These are phyloP conservation scores for Globisporangium nodosum DNA, from an alignment of 352 stramenopile genomes.

Conservation along the genomic window DNA sequence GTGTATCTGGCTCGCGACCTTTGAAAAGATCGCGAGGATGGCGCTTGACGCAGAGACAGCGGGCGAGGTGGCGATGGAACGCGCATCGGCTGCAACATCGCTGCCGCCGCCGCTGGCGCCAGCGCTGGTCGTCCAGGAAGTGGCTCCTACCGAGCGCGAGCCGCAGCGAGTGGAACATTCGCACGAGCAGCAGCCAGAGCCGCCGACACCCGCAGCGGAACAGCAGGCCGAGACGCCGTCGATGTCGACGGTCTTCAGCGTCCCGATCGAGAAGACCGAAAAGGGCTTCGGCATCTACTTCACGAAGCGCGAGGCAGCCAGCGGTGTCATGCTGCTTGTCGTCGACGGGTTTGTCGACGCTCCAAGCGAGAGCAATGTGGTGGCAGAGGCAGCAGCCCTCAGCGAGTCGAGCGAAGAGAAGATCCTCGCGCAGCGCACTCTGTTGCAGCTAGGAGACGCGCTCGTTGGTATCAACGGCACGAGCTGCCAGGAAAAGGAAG, in stretches of 20 bases:
- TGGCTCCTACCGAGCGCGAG: background rate
- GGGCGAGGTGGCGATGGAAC: no score
- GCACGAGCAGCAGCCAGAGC: background rate
- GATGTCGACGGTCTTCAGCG: constrained; percentile 7
- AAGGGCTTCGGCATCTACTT: constrained; percentile 41
- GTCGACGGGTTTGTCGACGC: constrained; percentile 37
- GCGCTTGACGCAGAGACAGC: no score
- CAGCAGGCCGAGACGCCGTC: background rate
- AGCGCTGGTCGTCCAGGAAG: background rate
- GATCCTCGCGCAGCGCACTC: constrained; percentile 2
- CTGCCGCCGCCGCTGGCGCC: no score
- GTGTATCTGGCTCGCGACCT: no score
- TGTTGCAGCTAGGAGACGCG: constrained; percentile 29
- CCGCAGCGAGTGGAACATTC: background rate
- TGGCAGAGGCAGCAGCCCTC: background rate
- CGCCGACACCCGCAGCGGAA: background rate
- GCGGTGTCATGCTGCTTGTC: constrained; percentile 10
- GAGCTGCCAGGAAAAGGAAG: constrained; percentile 18
- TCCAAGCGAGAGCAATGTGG: background rate
- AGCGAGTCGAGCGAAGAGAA: background rate
- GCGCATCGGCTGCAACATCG: no score
- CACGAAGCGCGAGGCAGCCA: constrained; percentile 12
- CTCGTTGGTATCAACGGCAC: constrained; percentile 27
- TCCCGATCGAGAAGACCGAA: constrained; percentile 27
- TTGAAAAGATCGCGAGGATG: no score